Percentiles rank a stretch among this genome's conserved stretches.
Evolutionary conservation across 2,329 filamentous ascomycete species (phyloP).

Genomic region (Penicillium digitatum): DNA sequence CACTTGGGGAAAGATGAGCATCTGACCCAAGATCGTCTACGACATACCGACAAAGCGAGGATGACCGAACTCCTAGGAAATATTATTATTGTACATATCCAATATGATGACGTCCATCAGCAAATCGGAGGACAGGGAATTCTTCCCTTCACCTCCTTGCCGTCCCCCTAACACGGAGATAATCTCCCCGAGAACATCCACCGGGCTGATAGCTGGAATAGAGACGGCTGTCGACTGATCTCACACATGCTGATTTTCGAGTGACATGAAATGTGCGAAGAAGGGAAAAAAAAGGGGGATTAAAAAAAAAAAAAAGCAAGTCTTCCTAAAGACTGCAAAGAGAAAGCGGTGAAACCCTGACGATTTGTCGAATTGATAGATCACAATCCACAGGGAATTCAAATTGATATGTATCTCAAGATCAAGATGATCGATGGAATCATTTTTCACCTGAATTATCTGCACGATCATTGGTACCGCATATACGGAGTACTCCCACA

Average conservation of each 20-base stretch:
- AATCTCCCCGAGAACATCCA: slow-evolving; percentile 1
- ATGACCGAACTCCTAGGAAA: background rate
- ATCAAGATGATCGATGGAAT: background rate
- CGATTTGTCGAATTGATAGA: slow-evolving; percentile 6
- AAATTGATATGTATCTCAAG: background rate
- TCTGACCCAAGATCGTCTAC: slow-evolving; percentile 6
- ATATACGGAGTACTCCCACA: background rate
- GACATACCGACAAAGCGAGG: background rate
- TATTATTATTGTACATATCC: background rate
- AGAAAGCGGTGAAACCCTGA: background rate
- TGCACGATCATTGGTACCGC: background rate
- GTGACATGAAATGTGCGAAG: background rate
- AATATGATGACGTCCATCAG: background rate
- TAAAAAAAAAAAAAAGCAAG: background rate
- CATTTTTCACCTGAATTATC: background rate
- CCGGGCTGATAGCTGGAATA: background rate
- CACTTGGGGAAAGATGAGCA: slow-evolving; percentile 3
- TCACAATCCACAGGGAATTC: background rate
- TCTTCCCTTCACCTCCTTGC: slow-evolving; percentile 2
- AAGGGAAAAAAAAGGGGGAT: background rate
- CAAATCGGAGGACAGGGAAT: slow-evolving; percentile 16
- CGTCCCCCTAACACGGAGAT: slow-evolving; percentile 4
- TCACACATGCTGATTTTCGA: slow-evolving; percentile 8
- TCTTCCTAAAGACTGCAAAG: background rate
- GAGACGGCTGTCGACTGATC: slow-evolving; percentile 5